Conservation (phyloP, 345 rosid species). For the Acer campestre region DNA sequence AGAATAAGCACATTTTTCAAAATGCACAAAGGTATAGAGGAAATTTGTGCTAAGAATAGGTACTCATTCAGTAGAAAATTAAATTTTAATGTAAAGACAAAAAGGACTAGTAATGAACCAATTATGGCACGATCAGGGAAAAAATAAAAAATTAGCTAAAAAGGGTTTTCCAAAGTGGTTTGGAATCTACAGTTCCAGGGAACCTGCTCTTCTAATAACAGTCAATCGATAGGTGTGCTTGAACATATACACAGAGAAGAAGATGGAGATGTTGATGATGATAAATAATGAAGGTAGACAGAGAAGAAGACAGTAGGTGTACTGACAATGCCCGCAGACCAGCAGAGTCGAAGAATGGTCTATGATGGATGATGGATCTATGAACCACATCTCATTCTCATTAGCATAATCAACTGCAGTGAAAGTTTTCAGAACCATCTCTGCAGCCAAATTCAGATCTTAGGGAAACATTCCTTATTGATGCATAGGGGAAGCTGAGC, state of each 20-base stretch:
- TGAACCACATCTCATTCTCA: not conserved
- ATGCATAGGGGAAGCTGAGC: not conserved
- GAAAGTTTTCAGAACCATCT: not conserved
- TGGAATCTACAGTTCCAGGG: not conserved
- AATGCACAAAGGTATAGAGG: not conserved
- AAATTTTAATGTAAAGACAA: not conserved
- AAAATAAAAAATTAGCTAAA: not conserved
- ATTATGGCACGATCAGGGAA: not conserved
- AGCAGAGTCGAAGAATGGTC: not conserved
- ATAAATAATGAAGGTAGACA: not conserved
- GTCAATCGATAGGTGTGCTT: not conserved
- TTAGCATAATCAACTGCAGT: not conserved
- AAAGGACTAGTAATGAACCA: not conserved
- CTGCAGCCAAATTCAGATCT: not conserved
- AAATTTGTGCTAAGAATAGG: not conserved
- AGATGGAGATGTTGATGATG: not conserved
- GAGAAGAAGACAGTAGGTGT: not conserved
- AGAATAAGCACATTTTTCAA: not conserved
- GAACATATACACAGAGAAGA: not conserved
- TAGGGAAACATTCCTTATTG: not conserved
- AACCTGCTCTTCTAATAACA: not conserved
- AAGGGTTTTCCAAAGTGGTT: not conserved
- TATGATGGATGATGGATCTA: not conserved
- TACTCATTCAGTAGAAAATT: not conserved
- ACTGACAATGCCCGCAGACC: not conserved